Evolutionary conservation across 306 rosid species (phyloP), one percentile per base, ranked within the genome.

Genomic region (Prosopis cineraria): DNA sequence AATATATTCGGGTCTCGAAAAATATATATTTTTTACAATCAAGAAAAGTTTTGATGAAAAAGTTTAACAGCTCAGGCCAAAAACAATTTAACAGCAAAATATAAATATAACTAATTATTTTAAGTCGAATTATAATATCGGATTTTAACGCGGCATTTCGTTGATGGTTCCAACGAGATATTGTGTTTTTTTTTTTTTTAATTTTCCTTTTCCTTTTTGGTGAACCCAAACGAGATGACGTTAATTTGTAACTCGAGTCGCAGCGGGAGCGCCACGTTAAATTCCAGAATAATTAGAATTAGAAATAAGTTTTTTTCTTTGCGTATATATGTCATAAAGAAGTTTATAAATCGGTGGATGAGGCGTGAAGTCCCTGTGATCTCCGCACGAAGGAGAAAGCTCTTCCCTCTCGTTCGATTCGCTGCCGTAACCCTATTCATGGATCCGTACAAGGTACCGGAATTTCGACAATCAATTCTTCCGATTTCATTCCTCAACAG

Each of bases 361-460:
- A 9, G 45, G 37, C 50, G 6, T 6, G 12, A 14, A 7, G 53
- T 7, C 13, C n/a, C 0, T 1, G 2, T 19, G 36, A 14, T 7
- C 4, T 9, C 2, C 41, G 16, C 1, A 2, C 24, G 41, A 33
- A 33, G 68, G 12, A 16, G 24, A 31, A n/a, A 7, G 40, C 36
- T 60, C 40, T 55, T 55, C 10, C 52, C 6, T 33, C 45, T 9
- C 16, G 3, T 27, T 29, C 20, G 65, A 30, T 27, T n/a, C 31
- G 58, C 24, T 17, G 31, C 47, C n/a, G 20, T 9, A 25, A 30
- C 16, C 33, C 45, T 5, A 9, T 14, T 34, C 78, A 74, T 74
- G 78, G 78, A 74, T 74, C 78, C 78, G 44, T 74, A 58, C 78
- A 74, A 74, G 78, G 78, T 74, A 74, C 70, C 3, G 7, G 6